Percentiles rank a stretch among this genome's conserved stretches.
phyloP scores from a whole-genome alignment of 495 filamentous ascomycete species.

The Schizothecium vesticola region DNA sequence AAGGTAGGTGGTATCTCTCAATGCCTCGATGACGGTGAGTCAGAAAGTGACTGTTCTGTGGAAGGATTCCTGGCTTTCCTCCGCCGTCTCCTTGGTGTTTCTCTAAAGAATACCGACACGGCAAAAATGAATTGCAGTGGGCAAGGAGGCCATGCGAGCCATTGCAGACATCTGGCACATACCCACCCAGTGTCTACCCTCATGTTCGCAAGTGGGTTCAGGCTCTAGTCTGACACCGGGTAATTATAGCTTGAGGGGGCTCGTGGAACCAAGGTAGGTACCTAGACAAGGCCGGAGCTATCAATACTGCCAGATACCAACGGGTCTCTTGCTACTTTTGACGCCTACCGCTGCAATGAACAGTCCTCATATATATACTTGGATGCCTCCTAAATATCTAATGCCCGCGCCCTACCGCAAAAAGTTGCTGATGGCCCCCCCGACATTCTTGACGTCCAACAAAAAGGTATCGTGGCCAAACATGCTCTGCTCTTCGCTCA shows the following conservation, averaged over 20 bases:
- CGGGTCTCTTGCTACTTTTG: neutral
- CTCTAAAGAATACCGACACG: neutral
- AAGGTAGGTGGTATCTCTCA: neutral
- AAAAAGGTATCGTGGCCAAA: slow-evolving; percentile 98
- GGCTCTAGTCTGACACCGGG: too few relatives aligned
- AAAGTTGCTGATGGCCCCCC: slow-evolving; percentile 74
- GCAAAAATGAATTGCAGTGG: neutral
- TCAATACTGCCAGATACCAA: neutral
- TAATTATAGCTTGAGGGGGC: too few relatives aligned
- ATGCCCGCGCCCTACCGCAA: slow-evolving; percentile 42
- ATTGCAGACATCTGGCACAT: too few relatives aligned
- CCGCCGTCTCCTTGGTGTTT: neutral
- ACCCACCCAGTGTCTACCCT: too few relatives aligned
- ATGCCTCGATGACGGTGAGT: neutral
- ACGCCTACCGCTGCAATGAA: neutral
- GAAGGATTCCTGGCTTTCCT: neutral
- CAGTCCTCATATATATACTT: neutral
- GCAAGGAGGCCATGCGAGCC: too few relatives aligned
- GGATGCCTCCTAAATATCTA: neutral
- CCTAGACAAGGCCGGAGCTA: too few relatives aligned
- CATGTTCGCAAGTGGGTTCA: too few relatives aligned
- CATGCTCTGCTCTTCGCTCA: slow-evolving; percentile 84
- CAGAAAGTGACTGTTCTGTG: neutral
- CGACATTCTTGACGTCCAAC: slow-evolving; percentile 86
- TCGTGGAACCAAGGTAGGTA: too few relatives aligned